phyloP scores from a whole-genome alignment of 169 alveolate genomes.

The Eimeria brunetti region DNA sequence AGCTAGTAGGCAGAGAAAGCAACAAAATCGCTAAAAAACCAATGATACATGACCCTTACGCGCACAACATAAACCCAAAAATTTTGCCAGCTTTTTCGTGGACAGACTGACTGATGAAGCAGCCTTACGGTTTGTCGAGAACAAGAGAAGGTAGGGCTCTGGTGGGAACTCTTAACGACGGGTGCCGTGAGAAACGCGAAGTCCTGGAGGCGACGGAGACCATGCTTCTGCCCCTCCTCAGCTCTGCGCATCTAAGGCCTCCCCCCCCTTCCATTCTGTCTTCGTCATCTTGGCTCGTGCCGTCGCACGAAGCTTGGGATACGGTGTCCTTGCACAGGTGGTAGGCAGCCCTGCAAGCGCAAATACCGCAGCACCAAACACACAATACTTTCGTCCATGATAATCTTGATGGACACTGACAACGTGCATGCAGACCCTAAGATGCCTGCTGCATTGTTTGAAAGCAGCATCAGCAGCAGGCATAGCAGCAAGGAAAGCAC shows the following conservation, averaged over 20 bases:
- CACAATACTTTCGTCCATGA: neutral
- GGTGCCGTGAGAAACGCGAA: conserved; percentile 53
- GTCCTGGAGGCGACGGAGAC: neutral
- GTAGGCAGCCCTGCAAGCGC: conserved; percentile 34
- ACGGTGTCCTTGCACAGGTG: conserved; percentile 48
- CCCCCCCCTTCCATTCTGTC: conserved; percentile 18
- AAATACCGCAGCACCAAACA: neutral
- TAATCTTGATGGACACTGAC: neutral
- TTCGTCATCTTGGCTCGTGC: conserved; percentile 41
- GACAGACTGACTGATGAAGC: neutral
- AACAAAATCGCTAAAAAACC: no score
- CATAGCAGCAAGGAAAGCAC: neutral
- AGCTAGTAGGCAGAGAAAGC: neutral
- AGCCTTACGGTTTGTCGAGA: conserved; percentile 27
- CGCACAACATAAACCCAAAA: no score
- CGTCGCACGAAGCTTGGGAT: conserved; percentile 11
- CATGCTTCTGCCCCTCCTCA: conserved; percentile 3
- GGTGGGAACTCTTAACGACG: conserved; percentile 43
- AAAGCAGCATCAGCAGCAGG: neutral
- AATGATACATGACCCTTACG: no score
- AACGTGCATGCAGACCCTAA: no score
- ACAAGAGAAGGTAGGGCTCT: conserved; percentile 42
- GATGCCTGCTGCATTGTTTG: neutral
- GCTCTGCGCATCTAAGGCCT: conserved; percentile 7
- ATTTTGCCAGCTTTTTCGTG: no score